Base-by-base conservation (phyloP, 345 rosid species). In the Gossypium stocksii region DNA sequence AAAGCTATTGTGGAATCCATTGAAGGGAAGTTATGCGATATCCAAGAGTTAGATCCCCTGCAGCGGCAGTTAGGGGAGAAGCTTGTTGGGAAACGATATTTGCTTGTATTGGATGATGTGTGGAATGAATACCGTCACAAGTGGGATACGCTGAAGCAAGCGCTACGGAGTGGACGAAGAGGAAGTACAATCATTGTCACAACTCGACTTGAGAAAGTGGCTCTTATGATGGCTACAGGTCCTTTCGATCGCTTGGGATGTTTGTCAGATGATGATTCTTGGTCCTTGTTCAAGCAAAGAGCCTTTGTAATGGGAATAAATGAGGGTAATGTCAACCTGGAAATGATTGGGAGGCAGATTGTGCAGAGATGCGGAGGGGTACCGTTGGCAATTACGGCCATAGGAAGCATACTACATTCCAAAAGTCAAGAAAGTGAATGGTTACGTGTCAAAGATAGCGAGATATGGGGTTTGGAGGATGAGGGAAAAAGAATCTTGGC, bases 361-460 rank as follows among this genome's bases (percentile, higher is more conserved):
- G 70, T 69, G 57, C 69, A 22, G 72, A 78, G 74, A 45, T 78
- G 74, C 10, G 38, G 65, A 45, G 81, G 81, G 1, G 74, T 0
- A 59, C 67, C 19, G 0, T 2, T 60, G 19, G 65, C 65, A 60
- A 27, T 60, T 13, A 27, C 13, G 43, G 65, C 43, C 19, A 4
- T 60, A 0, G 41, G 65, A 60, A 27, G 43, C 19, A 5, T 60
- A 2, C 3, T 60, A n/a, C 43, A 19, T 6, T 60, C 27, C 17
- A 60, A 15, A 27, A 27, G 19, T 25, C 3, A 7, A 1, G 75
- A 71, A 49, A 13, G 16, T 10, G 45, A 70, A 0, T 79, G 86
- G 89, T 14, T 27, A 22, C 20, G 0, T 5, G 74, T 82, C 0
- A 71, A 62, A 27, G 41, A 34, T 34, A 34, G 41, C 41, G 41